These are phyloP conservation scores for Termitomyces sp. DNA, from an alignment of 768 basidiomycete species.

Conservation along the genomic window DNA sequence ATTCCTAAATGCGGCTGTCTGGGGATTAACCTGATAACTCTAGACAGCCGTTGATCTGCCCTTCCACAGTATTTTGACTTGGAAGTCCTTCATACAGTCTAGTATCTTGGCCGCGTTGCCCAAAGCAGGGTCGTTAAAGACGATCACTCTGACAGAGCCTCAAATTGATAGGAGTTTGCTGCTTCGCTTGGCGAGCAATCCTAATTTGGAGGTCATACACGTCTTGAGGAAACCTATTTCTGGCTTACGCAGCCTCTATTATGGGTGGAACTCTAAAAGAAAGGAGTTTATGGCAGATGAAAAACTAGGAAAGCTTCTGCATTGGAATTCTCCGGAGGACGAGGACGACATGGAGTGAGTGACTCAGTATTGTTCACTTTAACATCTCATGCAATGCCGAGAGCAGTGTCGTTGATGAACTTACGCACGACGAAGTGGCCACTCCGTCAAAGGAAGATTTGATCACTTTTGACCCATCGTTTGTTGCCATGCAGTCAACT, in stretches of 20 bases:
- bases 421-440: not conserved
- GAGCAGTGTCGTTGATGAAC: not conserved
- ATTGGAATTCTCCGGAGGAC: not conserved
- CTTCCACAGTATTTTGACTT: not conserved
- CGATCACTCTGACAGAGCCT: not conserved
- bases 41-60: not conserved
- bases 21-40: not conserved
- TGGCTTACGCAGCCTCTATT: not conserved
- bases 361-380: not conserved
- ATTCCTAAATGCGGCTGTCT: not conserved
- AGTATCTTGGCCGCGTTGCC: not conserved
- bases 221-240: not conserved
- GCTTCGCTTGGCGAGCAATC: not conserved
- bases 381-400: not conserved
- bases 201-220: not conserved
- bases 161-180: not conserved
- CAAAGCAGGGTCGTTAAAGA: not conserved
- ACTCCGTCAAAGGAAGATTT: not conserved
- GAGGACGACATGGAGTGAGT: not conserved
- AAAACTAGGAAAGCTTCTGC: not conserved
- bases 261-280: too few relatives aligned
- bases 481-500: slow-evolving; percentile 4
- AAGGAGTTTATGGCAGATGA: not conserved
- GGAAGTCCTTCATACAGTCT: not conserved
- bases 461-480: not conserved